Evolutionary conservation across 2,329 filamentous ascomycete genomes (phyloP).

Genomic region (Simplicillium aogashimaense): DNA sequence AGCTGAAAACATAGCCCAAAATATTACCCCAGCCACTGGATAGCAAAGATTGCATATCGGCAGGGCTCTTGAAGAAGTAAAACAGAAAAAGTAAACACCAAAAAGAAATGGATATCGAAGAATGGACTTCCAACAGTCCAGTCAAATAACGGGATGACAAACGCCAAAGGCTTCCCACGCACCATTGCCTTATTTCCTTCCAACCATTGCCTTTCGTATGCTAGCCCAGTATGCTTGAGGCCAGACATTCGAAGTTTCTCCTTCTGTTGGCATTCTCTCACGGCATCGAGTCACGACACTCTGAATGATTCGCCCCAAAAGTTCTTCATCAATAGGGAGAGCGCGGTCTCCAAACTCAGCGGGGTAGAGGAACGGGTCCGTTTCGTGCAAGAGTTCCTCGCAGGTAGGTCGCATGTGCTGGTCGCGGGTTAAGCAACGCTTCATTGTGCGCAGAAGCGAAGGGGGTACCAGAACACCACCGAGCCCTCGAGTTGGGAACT

Average conservation of each 20-base stretch:
- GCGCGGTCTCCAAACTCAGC: conserved; percentile 43
- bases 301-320: conserved; percentile 52
- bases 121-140: not conserved
- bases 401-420: conserved; percentile 54
- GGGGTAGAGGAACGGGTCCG: conserved; percentile 56
- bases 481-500: conserved; percentile 60
- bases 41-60: too few relatives aligned
- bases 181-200: conserved; percentile 14
- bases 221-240: conserved; percentile 53
- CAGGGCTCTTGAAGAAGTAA: too few relatives aligned
- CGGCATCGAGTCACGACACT: conserved; percentile 50
- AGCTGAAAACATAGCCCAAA: conserved; percentile 13
- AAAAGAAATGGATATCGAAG: not conserved
- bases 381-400: conserved; percentile 46
- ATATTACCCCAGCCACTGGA: too few relatives aligned
- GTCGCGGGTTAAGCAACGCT: conserved; percentile 52
- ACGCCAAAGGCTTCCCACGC: too few relatives aligned
- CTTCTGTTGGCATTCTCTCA: conserved; percentile 48
- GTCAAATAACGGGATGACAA: too few relatives aligned
- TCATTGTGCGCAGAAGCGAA: conserved; percentile 51
- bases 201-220: conserved; percentile 39
- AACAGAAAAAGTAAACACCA: not conserved
- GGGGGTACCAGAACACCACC: conserved; percentile 53
- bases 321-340: conserved; percentile 51
- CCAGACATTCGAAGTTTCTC: conserved; percentile 45